Percentiles rank a stretch among this genome's conserved stretches.
These are phyloP conservation scores for Clonostachys rosea DNA, from an alignment of 2,329 filamentous ascomycete genomes.

Conservation along the genomic window DNA sequence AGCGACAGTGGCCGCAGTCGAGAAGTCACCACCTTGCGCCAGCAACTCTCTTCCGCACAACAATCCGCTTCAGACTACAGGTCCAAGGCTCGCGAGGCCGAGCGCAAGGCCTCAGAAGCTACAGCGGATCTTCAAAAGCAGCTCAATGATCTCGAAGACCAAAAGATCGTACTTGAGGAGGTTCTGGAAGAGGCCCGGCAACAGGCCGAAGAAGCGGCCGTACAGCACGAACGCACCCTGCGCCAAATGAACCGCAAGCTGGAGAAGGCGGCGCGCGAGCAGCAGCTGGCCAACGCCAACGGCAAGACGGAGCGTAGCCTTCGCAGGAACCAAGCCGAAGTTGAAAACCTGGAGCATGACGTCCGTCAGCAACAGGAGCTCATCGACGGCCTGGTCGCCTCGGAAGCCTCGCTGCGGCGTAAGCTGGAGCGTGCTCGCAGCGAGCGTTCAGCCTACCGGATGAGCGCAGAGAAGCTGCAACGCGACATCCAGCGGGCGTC, in stretches of 20 bases:
- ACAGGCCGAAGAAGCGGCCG: slow-evolving; percentile 40
- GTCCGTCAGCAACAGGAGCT: slow-evolving; percentile 64
- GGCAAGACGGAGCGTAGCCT: slow-evolving; percentile 55
- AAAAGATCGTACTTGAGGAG: slow-evolving; percentile 53
- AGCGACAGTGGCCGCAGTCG: slow-evolving; percentile 47
- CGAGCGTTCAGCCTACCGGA: slow-evolving; percentile 54
- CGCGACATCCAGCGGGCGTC: slow-evolving; percentile 39
- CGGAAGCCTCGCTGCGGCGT: slow-evolving; percentile 55
- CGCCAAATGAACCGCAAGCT: slow-evolving; percentile 33
- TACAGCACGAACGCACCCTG: slow-evolving; percentile 22
- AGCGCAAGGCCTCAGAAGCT: slow-evolving; percentile 34
- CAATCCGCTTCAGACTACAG: slow-evolving; percentile 52
- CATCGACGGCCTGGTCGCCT: slow-evolving; percentile 49
- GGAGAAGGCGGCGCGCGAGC: slow-evolving; percentile 45
- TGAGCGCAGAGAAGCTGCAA: slow-evolving; percentile 49
- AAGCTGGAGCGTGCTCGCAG: slow-evolving; percentile 68
- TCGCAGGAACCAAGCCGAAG: slow-evolving; percentile 58
- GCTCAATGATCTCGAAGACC: slow-evolving; percentile 53
- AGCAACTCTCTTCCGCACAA: slow-evolving; percentile 56
- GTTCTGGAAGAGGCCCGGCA: slow-evolving; percentile 51
- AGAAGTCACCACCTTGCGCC: slow-evolving; percentile 51
- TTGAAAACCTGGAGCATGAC: slow-evolving; percentile 68
- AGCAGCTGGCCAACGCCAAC: slow-evolving; percentile 20
- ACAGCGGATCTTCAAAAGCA: slow-evolving; percentile 46
- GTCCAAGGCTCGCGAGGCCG: slow-evolving; percentile 42